Conservation (phyloP, 169 alveolate genomes). For the Babesia ovis region DNA sequence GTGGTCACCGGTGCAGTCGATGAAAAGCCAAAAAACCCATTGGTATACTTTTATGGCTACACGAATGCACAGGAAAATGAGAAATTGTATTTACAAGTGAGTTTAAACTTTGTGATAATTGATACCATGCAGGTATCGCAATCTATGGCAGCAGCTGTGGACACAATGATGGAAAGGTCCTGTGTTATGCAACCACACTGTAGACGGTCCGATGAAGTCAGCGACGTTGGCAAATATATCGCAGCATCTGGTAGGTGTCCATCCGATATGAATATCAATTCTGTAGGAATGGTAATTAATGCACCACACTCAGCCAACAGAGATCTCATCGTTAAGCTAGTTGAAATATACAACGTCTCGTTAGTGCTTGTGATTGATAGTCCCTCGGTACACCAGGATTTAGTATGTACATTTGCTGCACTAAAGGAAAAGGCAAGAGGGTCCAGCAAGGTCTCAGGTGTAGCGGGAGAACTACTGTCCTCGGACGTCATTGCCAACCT, state of each 20-base stretch:
- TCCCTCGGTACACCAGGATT: slow-evolving; percentile 79
- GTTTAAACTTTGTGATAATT: slow-evolving; percentile 13
- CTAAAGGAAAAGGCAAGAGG: not conserved
- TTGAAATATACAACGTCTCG: slow-evolving; percentile 78
- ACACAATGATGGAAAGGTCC: slow-evolving; percentile 34
- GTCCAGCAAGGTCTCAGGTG: not conserved
- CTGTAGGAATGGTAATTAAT: slow-evolving; percentile 75
- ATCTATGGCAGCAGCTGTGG: slow-evolving; percentile 46
- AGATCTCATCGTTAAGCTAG: slow-evolving; percentile 73
- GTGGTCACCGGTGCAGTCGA: slow-evolving; percentile 45
- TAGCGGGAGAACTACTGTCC: slow-evolving; percentile 7
- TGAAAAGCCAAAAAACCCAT: slow-evolving; percentile 69
- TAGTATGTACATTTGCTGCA: slow-evolving; percentile 56
- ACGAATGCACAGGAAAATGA: slow-evolving; percentile 78
- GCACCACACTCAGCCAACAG: slow-evolving; percentile 85
- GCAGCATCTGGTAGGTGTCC: slow-evolving; percentile 41
- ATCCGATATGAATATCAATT: not conserved
- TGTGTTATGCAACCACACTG: slow-evolving; percentile 22
- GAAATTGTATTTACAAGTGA: slow-evolving; percentile 65
- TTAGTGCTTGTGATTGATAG: slow-evolving; percentile 83
- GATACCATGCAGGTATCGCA: slow-evolving; percentile 33
- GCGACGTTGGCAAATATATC: slow-evolving; percentile 50
- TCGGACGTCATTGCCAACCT: slow-evolving; percentile 18
- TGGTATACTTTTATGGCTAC: slow-evolving; percentile 81
- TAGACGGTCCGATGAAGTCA: slow-evolving; percentile 41